phyloP scores from a whole-genome alignment of 2,329 filamentous ascomycete species.

The Colletotrichum eremochloae region DNA sequence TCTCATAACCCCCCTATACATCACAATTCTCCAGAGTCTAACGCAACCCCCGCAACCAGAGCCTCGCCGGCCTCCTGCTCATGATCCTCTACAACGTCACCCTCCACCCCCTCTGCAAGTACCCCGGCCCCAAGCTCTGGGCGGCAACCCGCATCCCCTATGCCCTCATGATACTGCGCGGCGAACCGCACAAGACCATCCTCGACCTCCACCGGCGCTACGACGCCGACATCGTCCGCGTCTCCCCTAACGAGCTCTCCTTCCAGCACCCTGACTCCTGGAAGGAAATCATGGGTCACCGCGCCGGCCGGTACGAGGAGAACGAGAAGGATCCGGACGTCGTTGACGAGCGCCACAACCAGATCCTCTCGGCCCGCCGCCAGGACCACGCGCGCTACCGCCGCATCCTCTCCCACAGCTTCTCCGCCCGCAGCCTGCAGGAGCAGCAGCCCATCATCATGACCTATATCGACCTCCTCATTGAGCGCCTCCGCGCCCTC shows the following conservation, averaged over 20 bases:
- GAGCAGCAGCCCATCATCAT: conserved; percentile 50
- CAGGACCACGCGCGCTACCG: conserved; percentile 38
- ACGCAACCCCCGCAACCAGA: background rate
- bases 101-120: conserved; percentile 49
- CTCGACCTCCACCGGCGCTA: conserved; percentile 46
- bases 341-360: conserved; percentile 9
- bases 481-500: conserved; percentile 52
- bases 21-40: background rate
- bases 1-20: background rate
- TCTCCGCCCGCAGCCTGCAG: conserved; percentile 46
- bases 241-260: conserved; percentile 55
- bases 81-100: conserved; percentile 46
- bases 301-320: conserved; percentile 15
- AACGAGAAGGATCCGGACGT: conserved; percentile 24
- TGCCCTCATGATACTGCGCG: conserved; percentile 36
- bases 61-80: conserved; percentile 26
- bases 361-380: conserved; percentile 43
- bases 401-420: conserved; percentile 44
- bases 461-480: conserved; percentile 55
- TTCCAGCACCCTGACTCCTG: conserved; percentile 53
- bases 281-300: conserved; percentile 56
- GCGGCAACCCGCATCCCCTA: conserved; percentile 33
- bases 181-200: conserved; percentile 47
- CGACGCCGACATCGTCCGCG: conserved; percentile 52
- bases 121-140: conserved; percentile 50